Base-by-base conservation (phyloP, 2,329 filamentous ascomycete genomes). In the Tympanopsis confertula region DNA sequence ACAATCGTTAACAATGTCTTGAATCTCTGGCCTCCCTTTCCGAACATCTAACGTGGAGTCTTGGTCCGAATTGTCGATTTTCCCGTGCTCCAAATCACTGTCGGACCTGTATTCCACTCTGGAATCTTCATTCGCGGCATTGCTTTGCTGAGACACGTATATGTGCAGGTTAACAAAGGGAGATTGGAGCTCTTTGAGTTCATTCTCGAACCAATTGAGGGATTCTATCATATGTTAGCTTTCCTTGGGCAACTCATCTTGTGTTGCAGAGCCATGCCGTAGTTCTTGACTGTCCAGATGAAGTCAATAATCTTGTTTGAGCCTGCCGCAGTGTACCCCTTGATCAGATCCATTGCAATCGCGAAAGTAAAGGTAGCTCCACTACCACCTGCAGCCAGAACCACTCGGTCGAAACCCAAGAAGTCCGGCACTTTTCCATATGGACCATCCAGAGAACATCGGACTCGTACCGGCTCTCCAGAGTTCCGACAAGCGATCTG, bases 331-430 rank as follows among this genome's bases (percentile, higher is more conserved):
- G 50, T 51, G n/a, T n/a, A n/a, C n/a, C n/a, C n/a, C 24, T 45
- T 45, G 13, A 49, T 43, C 5, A 53, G 49, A 37, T 55, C 49
- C 7, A 56, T 37, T 10, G 53, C 51, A 30, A 55, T 48, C 12
- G 52, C 50, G 28, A 56, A 56, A 1, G 51, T 54, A 38, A 58
- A 58, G 4, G 47, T 49, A 5, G 48, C 54, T 19, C 56, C 54
- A 36, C 51, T 54, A 17, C 53, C 55, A 18, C 54, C 55, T 7
- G 53, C 49, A 28, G 58, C 47, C 5, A 58, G 43, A 18, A 58
- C 44, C 4, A 54, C 42, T 35, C 50, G 50, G 20, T 55, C 53
- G 33, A 45, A 45, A 13, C 46, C 42, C 13, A 48, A 40, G 20
- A 55, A 56, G 29, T 52, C 41, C 0, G 52, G 52, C 4, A 53